These are phyloP conservation scores for Annulohypoxylon moriforme DNA, from an alignment of 495 filamentous ascomycete species.

Conservation along the genomic window DNA sequence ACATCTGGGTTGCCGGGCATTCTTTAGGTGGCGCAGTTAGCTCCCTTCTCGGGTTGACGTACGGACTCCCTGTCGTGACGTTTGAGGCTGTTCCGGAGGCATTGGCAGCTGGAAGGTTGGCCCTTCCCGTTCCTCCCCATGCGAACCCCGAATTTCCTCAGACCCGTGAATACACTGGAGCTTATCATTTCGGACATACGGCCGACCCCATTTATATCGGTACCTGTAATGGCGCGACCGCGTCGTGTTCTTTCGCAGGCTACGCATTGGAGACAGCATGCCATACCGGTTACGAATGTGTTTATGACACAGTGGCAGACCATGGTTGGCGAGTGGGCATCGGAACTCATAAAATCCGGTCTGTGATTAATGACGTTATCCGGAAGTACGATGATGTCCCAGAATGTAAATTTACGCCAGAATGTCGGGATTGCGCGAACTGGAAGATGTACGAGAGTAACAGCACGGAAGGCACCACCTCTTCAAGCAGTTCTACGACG, in stretches of 20 bases:
- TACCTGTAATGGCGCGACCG: constrained; percentile 88
- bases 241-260: constrained; percentile 88
- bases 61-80: constrained; percentile 85
- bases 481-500: constrained; percentile 63
- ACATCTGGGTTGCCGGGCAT: constrained; percentile 90
- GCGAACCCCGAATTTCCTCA: constrained; percentile 76
- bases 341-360: constrained; percentile 84
- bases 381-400: constrained; percentile 82
- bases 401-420: constrained; percentile 72
- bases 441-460: constrained; percentile 98
- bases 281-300: constrained; percentile 86
- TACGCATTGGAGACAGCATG: constrained; percentile 94
- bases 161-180: constrained; percentile 74
- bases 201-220: constrained; percentile 97
- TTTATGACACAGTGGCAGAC: constrained; percentile 90
- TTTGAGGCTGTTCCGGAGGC: constrained; percentile 94
- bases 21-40: constrained; percentile 90
- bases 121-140: constrained; percentile 86
- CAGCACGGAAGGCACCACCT: constrained; percentile 77
- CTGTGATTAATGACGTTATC: constrained; percentile 86
- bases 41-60: constrained; percentile 87
- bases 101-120: constrained; percentile 83
- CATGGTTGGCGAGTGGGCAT: constrained; percentile 90
- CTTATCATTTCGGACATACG: constrained; percentile 95
- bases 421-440: constrained; percentile 88